Conservation (phyloP, 495 filamentous ascomycete genomes). For the Penicillium coffeae region DNA sequence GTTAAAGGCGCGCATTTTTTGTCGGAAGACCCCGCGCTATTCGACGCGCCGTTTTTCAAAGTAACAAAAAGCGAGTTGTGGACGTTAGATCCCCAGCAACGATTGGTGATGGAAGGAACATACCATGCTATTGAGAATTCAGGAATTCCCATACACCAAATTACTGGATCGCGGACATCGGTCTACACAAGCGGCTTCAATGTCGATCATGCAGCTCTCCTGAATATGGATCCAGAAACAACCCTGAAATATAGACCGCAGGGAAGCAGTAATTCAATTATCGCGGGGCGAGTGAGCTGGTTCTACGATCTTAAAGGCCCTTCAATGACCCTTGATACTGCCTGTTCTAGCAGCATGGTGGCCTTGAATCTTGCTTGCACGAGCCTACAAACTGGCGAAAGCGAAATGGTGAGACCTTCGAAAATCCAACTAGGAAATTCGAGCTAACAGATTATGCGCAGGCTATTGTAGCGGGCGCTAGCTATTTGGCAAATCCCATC, state of each 20-base stretch:
- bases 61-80: constrained; percentile 50
- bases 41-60: constrained; percentile 54
- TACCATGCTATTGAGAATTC: constrained; percentile 47
- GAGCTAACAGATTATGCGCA: too few relatives aligned
- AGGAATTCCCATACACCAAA: constrained; percentile 19
- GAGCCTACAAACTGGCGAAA: constrained; percentile 37
- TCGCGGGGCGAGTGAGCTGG: constrained; percentile 44
- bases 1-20: constrained; percentile 23
- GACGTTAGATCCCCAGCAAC: constrained; percentile 45
- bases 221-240: constrained; percentile 21
- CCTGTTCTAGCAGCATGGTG: constrained; percentile 31
- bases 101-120: constrained; percentile 52
- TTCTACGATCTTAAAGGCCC: constrained; percentile 45
- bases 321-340: constrained; percentile 31
- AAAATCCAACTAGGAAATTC: too few relatives aligned
- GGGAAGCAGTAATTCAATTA: constrained; percentile 31
- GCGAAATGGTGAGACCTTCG: too few relatives aligned
- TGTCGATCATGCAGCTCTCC: constrained; percentile 21
- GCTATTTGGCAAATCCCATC: not conserved
- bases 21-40: constrained; percentile 35
- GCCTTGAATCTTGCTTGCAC: constrained; percentile 44
- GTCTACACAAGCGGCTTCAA: constrained; percentile 32
- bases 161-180: constrained; percentile 28
- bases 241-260: constrained; percentile 22
- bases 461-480: constrained; percentile 18